These are phyloP conservation scores for Dalbergia cochinchinensis DNA, from an alignment of 306 rosid genomes.

Conservation along the genomic window DNA sequence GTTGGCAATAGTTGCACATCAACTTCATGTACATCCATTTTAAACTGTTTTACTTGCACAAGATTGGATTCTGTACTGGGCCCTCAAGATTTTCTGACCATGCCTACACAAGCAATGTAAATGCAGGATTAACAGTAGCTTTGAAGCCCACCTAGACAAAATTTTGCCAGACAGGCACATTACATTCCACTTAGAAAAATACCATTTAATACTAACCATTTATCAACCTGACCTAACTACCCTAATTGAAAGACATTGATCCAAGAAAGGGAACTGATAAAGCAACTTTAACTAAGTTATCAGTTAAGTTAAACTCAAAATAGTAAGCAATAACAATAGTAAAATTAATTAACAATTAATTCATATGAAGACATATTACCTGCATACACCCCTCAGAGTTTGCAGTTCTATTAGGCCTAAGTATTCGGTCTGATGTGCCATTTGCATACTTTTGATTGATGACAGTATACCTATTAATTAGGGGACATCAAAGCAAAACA, in stretches of 20 bases:
- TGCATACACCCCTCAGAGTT: constrained; percentile 60
- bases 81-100: neutral
- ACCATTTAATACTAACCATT: neutral
- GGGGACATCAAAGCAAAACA: constrained; percentile 39
- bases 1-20: neutral
- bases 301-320: neutral
- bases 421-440: constrained; percentile 72
- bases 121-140: neutral
- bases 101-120: neutral
- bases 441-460: constrained; percentile 68
- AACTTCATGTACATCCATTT: neutral
- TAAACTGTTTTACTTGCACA: too few species aligned
- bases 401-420: constrained; percentile 68
- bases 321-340: neutral
- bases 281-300: constrained; percentile 5
- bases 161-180: neutral
- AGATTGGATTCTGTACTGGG: neutral
- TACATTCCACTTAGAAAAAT: neutral
- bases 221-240: neutral
- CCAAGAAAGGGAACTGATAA: neutral
- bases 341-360: constrained; percentile 17
- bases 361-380: constrained; percentile 52
- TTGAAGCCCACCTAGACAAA: neutral
- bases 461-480: constrained; percentile 59
- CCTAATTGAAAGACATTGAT: neutral